These are phyloP conservation scores for Hypoxylon sp. DNA, from an alignment of 2,329 filamentous ascomycete species.

Conservation along the genomic window DNA sequence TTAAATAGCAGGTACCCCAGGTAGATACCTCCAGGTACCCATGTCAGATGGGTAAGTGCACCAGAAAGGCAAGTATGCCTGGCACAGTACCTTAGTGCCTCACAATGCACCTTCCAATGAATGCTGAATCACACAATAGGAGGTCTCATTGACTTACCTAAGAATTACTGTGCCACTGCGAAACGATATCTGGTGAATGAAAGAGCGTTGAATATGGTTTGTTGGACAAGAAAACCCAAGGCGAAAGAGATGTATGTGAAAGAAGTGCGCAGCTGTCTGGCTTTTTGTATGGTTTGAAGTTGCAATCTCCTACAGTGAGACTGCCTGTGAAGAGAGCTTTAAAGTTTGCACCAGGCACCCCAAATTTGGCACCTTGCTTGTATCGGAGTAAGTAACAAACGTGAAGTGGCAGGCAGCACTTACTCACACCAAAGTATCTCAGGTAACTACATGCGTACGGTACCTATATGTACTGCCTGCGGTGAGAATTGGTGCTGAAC, in stretches of 20 bases:
- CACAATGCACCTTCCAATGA: not conserved
- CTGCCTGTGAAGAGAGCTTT: not conserved
- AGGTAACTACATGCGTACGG: not conserved
- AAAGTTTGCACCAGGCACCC: not conserved
- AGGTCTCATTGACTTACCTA: constrained; percentile 3
- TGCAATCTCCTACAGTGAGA: too few relatives aligned
- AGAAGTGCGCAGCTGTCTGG: too few relatives aligned
- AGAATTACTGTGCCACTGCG: not conserved
- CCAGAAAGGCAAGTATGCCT: not conserved
- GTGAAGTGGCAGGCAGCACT: not conserved
- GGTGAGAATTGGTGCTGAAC: not conserved
- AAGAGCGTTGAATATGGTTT: not conserved
- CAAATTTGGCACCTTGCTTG: too few relatives aligned
- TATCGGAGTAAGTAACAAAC: not conserved
- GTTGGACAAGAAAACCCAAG: not conserved
- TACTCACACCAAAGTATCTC: constrained; percentile 3
- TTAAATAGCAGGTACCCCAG: constrained; percentile 1
- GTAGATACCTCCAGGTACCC: too few relatives aligned
- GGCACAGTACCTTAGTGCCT: not conserved
- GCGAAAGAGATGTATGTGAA: too few relatives aligned
- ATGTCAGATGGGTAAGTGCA: not conserved
- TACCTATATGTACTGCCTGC: constrained; percentile 4
- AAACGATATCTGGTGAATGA: too few relatives aligned
- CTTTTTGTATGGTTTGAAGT: too few relatives aligned
- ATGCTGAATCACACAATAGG: constrained; percentile 5